A percentile compares a stretch with the other conserved stretches of the same genome.
phyloP scores from a whole-genome alignment of 1,139 yeast species.

The Spencermartinsiella ligniputridi region DNA sequence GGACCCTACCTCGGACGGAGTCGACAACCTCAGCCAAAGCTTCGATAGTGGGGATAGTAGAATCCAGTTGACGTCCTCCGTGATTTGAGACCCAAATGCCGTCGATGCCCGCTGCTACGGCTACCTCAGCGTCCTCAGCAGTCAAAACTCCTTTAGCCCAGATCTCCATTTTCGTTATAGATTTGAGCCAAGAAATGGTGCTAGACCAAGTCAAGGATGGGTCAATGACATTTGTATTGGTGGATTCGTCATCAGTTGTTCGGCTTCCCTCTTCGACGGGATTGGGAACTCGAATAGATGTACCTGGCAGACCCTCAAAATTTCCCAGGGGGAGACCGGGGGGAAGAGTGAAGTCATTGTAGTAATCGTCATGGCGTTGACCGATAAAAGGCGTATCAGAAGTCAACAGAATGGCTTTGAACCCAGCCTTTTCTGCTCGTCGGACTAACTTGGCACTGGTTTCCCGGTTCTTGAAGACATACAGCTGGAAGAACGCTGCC shows the following conservation, averaged over 20 bases:
- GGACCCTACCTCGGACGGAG: constrained; percentile 44
- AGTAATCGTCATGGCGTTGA: constrained; percentile 52
- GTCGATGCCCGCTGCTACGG: constrained; percentile 53
- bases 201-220: constrained; percentile 62
- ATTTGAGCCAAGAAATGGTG: constrained; percentile 41
- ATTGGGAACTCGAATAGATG: neutral
- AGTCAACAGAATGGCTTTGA: constrained; percentile 57
- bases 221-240: constrained; percentile 52
- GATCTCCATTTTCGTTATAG: constrained; percentile 34
- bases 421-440: constrained; percentile 50
- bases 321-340: constrained; percentile 31
- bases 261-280: constrained; percentile 1
- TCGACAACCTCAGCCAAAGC: constrained; percentile 58
- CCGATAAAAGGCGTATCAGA: constrained; percentile 69
- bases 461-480: constrained; percentile 43
- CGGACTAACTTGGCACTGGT: constrained; percentile 44
- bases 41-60: constrained; percentile 57
- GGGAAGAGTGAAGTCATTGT: constrained; percentile 44
- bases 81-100: constrained; percentile 66
- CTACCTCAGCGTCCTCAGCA: constrained; percentile 57
- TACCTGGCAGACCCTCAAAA: constrained; percentile 23
- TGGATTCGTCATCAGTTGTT: constrained; percentile 10
- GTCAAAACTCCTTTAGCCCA: constrained; percentile 55
- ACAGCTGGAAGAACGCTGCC: constrained; percentile 39
- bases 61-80: constrained; percentile 68